Evolutionary conservation across 148 eudicot species (phyloP).

Genomic region (Beta vulgaris): DNA sequence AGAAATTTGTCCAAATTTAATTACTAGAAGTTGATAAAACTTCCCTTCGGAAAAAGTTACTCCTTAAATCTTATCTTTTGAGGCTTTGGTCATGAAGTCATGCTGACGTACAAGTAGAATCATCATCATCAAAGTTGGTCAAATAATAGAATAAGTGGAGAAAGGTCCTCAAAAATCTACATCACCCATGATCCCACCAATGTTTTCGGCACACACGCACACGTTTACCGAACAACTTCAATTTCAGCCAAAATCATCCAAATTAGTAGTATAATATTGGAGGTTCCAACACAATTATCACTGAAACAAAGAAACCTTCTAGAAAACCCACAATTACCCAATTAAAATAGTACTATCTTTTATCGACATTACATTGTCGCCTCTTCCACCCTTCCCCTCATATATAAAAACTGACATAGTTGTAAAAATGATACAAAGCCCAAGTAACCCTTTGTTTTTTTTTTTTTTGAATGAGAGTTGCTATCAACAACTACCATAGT

Average conservation of each 20-base stretch:
- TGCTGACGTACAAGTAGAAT: conserved; percentile 18
- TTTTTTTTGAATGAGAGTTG: conserved; percentile 18
- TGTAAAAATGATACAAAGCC: neutral
- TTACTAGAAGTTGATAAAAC: too few relatives aligned
- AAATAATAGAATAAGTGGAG: neutral
- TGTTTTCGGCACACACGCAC: conserved; percentile 2
- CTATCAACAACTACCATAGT: neutral
- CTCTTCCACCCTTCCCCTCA: neutral
- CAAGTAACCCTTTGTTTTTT: neutral
- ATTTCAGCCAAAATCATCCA: neutral
- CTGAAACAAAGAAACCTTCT: conserved; percentile 11
- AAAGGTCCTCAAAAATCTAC: neutral
- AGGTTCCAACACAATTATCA: neutral
- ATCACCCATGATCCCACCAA: conserved; percentile 28
- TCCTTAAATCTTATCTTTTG: neutral
- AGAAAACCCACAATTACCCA: conserved; percentile 21
- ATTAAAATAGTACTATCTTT: neutral
- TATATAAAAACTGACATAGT: conserved; percentile 7
- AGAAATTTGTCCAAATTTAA: too few relatives aligned
- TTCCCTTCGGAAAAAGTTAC: too few relatives aligned
- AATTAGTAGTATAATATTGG: neutral
- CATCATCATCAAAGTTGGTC: conserved; percentile 29
- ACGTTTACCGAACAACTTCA: conserved; percentile 7
- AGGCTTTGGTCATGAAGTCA: conserved; percentile 19
- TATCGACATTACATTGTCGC: conserved; percentile 6